Conservation (phyloP, 78 protist genomes). For the Dictyostelium intermedium region DNA sequence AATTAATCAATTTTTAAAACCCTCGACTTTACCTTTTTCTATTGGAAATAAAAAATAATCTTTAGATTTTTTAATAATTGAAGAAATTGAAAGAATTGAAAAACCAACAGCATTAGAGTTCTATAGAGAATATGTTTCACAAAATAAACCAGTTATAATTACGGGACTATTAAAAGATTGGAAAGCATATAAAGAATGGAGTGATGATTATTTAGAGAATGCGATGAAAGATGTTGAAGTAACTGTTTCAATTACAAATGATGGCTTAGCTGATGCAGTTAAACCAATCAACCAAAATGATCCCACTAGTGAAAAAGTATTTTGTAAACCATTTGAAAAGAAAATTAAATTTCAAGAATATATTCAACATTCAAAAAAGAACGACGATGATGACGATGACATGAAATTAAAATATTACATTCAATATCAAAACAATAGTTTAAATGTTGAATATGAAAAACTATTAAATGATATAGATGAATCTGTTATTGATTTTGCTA, state of each 20-base stretch:
- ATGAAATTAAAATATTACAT: not conserved
- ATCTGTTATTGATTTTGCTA: conserved; percentile 10
- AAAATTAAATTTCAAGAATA: conserved; percentile 55
- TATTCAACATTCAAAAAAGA: not conserved
- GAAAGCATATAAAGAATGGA: conserved; percentile 67
- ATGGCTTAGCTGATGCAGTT: conserved; percentile 82
- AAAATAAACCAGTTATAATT: conserved; percentile 77
- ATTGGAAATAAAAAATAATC: no score
- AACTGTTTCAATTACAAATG: conserved; percentile 73
- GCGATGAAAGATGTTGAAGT: conserved; percentile 38
- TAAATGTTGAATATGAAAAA: conserved; percentile 37
- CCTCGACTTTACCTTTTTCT: no score
- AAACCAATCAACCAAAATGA: not conserved
- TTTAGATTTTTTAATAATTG: conserved; percentile 52
- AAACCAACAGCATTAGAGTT: conserved; percentile 76
- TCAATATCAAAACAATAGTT: conserved; percentile 40
- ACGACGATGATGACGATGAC: not conserved
- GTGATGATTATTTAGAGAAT: conserved; percentile 27
- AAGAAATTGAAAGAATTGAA: conserved; percentile 55
- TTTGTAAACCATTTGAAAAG: conserved; percentile 78
- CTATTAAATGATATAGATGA: conserved; percentile 45
- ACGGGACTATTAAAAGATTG: conserved; percentile 45
- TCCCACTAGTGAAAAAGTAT: not conserved
- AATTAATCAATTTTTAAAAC: no score
- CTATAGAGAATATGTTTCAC: conserved; percentile 80